These are phyloP conservation scores for Apiotrichum porosum DNA, from an alignment of 1,284 basidiomycete genomes.

Conservation along the genomic window DNA sequence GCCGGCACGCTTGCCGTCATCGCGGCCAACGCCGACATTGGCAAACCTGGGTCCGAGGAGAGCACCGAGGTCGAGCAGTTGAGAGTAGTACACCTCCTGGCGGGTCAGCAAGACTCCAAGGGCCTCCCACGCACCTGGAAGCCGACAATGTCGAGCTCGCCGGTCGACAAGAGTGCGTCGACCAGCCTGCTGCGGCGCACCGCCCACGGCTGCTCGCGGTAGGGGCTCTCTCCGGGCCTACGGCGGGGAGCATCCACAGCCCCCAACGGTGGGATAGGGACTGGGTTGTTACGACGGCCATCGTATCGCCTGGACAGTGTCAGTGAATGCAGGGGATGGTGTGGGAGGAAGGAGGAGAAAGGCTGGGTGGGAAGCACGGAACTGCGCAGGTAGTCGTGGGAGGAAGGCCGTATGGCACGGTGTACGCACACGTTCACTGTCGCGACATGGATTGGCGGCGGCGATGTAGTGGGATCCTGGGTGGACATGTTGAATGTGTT, in stretches of 20 bases:
- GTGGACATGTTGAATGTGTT: background rate
- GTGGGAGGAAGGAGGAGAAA: background rate
- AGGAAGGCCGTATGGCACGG: background rate
- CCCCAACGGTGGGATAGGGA: constrained; percentile 30
- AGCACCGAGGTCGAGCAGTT: constrained; percentile 58
- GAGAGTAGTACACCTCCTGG: constrained; percentile 58
- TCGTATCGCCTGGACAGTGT: constrained; percentile 35
- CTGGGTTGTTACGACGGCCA: constrained; percentile 17
- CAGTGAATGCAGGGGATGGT: too few relatives aligned
- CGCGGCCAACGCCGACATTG: constrained; percentile 61
- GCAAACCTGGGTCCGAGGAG: constrained; percentile 56
- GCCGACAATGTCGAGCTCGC: constrained; percentile 48
- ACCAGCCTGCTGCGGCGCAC: constrained; percentile 39
- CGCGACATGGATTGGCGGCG: constrained; percentile 24
- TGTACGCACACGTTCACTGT: constrained; percentile 43
- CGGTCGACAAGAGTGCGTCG: constrained; percentile 30
- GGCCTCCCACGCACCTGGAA: constrained; percentile 29
- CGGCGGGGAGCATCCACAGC: constrained; percentile 15
- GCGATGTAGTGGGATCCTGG: background rate
- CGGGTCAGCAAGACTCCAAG: background rate
- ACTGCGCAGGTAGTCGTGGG: too few relatives aligned
- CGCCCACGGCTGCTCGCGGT: constrained; percentile 36
- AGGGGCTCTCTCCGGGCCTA: constrained; percentile 8
- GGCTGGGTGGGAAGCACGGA: too few relatives aligned
- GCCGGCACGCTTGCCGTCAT: constrained; percentile 57